These are phyloP conservation scores for Pythium coloratum DNA, from an alignment of 352 stramenopile genomes.

Conservation along the genomic window DNA sequence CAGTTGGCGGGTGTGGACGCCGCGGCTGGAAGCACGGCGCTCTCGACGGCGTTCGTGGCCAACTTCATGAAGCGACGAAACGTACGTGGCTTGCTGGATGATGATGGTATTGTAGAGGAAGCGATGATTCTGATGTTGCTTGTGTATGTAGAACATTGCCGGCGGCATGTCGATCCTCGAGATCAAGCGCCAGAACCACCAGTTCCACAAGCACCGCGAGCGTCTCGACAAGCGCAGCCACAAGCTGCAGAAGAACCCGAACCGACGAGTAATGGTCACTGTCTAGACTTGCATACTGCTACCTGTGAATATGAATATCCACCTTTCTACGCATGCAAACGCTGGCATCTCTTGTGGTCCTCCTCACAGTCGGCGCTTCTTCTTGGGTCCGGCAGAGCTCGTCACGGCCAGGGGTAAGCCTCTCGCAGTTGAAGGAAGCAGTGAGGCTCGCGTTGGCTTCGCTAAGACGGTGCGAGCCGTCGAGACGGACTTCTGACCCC, in stretches of 20 bases:
- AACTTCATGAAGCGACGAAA: slow-evolving; percentile 83
- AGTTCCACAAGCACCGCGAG: slow-evolving; percentile 79
- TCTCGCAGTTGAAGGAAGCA: background rate
- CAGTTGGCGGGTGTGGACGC: slow-evolving; percentile 69
- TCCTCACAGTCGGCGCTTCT: slow-evolving; percentile 23
- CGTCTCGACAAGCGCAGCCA: slow-evolving; percentile 80
- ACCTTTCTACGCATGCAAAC: slow-evolving; percentile 19
- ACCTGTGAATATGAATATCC: slow-evolving; percentile 19
- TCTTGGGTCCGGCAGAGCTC: slow-evolving; percentile 16
- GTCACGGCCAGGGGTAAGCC: background rate
- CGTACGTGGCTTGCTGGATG: slow-evolving; percentile 30
- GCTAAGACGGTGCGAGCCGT: background rate
- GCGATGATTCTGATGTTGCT: slow-evolving; percentile 5
- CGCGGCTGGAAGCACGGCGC: slow-evolving; percentile 49
- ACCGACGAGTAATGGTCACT: slow-evolving; percentile 70
- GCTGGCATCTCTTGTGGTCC: slow-evolving; percentile 1
- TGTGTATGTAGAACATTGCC: slow-evolving; percentile 59
- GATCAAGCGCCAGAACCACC: slow-evolving; percentile 63
- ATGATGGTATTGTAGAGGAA: background rate
- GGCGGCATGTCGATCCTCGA: slow-evolving; percentile 75
- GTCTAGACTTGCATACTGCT: slow-evolving; percentile 47
- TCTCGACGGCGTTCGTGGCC: slow-evolving; percentile 79
- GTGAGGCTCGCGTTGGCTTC: background rate
- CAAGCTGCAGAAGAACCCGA: slow-evolving; percentile 85
- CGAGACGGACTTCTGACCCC: background rate